These are phyloP conservation scores for Cryptococcus amylolentus DNA, from an alignment of 1,284 basidiomycete species.

Conservation along the genomic window DNA sequence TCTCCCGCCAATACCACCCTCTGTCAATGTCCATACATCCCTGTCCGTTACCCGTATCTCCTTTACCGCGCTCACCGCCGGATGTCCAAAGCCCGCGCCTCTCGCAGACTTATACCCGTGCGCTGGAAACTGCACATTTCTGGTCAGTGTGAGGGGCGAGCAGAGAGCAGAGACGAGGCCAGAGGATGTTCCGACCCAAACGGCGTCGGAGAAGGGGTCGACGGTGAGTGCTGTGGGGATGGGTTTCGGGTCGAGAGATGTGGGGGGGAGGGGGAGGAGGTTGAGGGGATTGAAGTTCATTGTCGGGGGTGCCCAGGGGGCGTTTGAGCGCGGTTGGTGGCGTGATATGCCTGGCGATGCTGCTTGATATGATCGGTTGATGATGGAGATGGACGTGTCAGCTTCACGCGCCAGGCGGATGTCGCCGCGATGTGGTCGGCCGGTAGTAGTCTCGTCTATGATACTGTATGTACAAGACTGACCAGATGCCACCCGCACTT, in stretches of 20 bases:
- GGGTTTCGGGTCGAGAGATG: conserved; percentile 37
- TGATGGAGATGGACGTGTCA: not conserved
- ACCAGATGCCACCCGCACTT: no score
- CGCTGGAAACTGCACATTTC: conserved; percentile 65
- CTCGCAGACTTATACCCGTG: conserved; percentile 38
- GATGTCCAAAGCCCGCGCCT: not conserved
- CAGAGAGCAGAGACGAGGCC: conserved; percentile 74
- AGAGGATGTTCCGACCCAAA: conserved; percentile 77
- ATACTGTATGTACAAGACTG: no score
- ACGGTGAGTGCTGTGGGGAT: conserved; percentile 67
- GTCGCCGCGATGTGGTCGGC: no score
- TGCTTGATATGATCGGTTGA: not conserved
- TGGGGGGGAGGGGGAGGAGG: conserved; percentile 44
- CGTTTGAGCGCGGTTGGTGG: no score
- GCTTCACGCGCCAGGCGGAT: not conserved
- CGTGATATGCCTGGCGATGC: not conserved
- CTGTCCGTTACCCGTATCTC: conserved; percentile 71
- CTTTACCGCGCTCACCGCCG: conserved; percentile 54
- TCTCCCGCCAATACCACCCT: conserved; percentile 46
- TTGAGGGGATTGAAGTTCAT: conserved; percentile 44
- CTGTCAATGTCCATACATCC: conserved; percentile 57
- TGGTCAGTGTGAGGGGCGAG: conserved; percentile 55
- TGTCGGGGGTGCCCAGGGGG: not conserved
- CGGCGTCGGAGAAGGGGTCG: conserved; percentile 81
- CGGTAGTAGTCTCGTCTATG: no score